Evolutionary conservation across 1,284 basidiomycete genomes (phyloP), one percentile per base, ranked within the genome.

Genomic region (Leccinum fallax): DNA sequence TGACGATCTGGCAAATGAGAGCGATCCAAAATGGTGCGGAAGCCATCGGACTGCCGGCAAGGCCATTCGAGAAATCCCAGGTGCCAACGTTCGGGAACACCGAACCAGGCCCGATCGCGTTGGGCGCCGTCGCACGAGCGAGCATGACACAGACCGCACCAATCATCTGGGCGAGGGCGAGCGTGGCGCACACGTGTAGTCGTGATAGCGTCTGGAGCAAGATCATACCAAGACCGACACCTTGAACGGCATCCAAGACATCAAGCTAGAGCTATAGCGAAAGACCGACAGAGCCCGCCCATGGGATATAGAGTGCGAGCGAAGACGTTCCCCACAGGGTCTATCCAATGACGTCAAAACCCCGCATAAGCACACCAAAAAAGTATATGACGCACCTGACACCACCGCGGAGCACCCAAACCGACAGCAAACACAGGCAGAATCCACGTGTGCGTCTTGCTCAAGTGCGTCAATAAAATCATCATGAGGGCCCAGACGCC

Each of bases 201-300:
- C 94, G 90, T 19, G 94, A 96, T 15, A 97, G 79, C 9, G 94
- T 96, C 84, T 95, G 93, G n/a, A 97, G 87, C 16, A 97, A 82
- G 72, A 97, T 96, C 92, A 96, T 93, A 67, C 94, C 94, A 59
- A 97, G 80, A 43, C 94, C 94, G 51, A 96, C 94, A 77, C 94
- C 94, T 75, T 97, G 94, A 51, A 97, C 82, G 43, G 94, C 93
- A 74, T 95, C 94, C 53, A 97, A 81, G 43, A 97, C 94, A 72
- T 94, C 94, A 11, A 97, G 84, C 94, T 94, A 97, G 43, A 97
- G 81, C 94, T 94, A 97, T 36, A 96, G 78, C 34, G 89, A 91
- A 36, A 93, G 85, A 56, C 92, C 91, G 63, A 96, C 86, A 10
- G 71, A 73, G 16, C 94, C 93, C 9, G 90, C 94, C 94, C 94